Base-by-base conservation (phyloP, 257 asterid species). In the Scutellaria barbata region DNA sequence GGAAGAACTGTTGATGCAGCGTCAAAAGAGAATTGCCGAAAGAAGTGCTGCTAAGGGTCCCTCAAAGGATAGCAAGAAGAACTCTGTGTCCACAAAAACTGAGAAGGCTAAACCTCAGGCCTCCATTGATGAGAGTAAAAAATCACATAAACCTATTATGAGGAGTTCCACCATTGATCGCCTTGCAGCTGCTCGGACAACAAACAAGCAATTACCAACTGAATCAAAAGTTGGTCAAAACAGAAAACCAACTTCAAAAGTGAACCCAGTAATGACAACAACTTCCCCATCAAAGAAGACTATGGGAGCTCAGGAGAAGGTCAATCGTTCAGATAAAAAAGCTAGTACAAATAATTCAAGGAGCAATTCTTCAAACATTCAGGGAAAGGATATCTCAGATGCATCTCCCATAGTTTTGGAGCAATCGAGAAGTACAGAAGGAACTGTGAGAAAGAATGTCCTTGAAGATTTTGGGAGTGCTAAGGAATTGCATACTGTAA, bases 21-120 rank as follows among this genome's bases (percentile, higher is more conserved):
- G 97, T 7, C 96, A 90, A 58, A 88, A 82, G 82, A 81, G 97
- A 79, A 90, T 88, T 22, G 96, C 97, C 0, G 94, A 86, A 80
- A 85, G 97, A 86, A 88, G 90, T 77, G 80, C 80, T 69, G 80
- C 85, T 14, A 83, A 71, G 63, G 85, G 82, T 64, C 55, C 69
- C 30, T 14, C 80, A 43, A 84, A 58, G 61, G 92, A 76, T 73
- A 76, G 45, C 74, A 84, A 82, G 75, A 75, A 77, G 76, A 42
- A 35, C 25, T 52, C 83, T 47, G 35, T 56, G 45, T 71, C 86
- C 5, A 45, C 76, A 20, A 83, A 73, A 65, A 20, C 47, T 41
- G 84, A 77, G 71, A 85, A 76, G 74, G 46, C 77, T 18, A 77
- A 75, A 77, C 75, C 33, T 51, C 65, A 70, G 50, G 80, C 76